phyloP scores from a whole-genome alignment of 2,329 filamentous ascomycete genomes.

The Davidsoniella neocaledoniae region DNA sequence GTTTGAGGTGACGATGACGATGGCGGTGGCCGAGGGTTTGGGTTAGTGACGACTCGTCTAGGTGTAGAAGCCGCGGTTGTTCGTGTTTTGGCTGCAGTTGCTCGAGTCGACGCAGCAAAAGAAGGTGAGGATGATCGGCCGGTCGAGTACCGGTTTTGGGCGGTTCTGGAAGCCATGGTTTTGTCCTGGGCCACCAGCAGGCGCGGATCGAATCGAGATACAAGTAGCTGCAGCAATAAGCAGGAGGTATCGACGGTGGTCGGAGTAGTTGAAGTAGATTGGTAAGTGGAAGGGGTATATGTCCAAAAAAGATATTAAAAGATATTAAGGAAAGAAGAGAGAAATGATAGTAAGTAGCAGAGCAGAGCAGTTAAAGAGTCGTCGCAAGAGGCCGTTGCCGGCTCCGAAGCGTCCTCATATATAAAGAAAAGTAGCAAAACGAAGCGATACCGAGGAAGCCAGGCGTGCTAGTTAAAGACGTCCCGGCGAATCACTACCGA shows the following conservation, averaged over 20 bases:
- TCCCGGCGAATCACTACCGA: too few species aligned
- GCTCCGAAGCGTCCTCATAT: conserved; percentile 5
- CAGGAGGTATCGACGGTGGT: background rate
- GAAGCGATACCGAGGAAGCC: too few species aligned
- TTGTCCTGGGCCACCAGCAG: background rate
- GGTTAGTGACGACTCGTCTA: conserved; percentile 10
- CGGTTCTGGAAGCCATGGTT: conserved; percentile 8
- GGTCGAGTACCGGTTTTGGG: conserved; percentile 8
- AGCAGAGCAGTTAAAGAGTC: background rate
- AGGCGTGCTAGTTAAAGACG: too few species aligned
- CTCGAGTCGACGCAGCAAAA: conserved; percentile 10
- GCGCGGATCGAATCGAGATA: background rate
- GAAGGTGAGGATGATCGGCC: conserved; percentile 6
- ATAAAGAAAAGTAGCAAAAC: too few species aligned
- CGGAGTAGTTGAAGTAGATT: background rate
- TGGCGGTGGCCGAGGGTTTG: conserved; percentile 5
- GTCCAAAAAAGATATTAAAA: background rate
- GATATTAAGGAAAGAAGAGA: background rate
- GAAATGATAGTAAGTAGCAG: background rate
- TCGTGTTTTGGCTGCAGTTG: conserved; percentile 7
- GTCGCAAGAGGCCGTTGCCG: conserved; percentile 9
- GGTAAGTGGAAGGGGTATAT: too few species aligned
- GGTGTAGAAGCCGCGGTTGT: conserved; percentile 5
- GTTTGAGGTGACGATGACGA: background rate
- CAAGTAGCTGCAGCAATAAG: background rate